phyloP scores from a whole-genome alignment of 2,329 filamentous ascomycete species.

The Trichoderma sp. region DNA sequence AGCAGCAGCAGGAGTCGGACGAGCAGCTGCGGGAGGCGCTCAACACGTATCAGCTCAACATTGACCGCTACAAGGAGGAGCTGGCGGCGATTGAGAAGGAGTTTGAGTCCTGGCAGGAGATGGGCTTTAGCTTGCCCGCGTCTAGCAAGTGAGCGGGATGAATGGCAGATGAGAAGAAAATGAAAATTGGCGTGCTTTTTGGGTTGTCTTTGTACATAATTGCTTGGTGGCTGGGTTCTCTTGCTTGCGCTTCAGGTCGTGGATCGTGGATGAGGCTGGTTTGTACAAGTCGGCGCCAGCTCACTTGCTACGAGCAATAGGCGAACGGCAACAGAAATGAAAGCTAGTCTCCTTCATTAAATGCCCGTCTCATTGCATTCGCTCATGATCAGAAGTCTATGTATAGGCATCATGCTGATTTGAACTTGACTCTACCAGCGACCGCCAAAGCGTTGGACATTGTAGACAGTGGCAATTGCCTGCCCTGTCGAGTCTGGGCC shows the following conservation, averaged over 20 bases:
- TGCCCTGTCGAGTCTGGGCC: no score
- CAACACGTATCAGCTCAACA: conserved; percentile 15
- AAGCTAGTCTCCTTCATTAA: neutral
- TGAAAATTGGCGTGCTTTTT: neutral
- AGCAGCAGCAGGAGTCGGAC: neutral
- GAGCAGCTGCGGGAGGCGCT: conserved; percentile 6
- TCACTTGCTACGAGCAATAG: neutral
- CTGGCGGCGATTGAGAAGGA: conserved; percentile 24
- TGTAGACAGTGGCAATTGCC: no score
- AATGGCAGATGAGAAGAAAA: neutral
- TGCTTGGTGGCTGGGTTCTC: neutral
- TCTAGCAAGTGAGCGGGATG: neutral
- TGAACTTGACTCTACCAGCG: no score
- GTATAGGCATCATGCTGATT: no score
- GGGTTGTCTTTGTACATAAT: conserved; percentile 5
- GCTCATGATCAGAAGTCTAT: no score
- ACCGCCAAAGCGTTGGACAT: no score
- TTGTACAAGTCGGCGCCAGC: neutral
- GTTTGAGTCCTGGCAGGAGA: conserved; percentile 23
- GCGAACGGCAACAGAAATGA: neutral
- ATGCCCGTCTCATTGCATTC: neutral
- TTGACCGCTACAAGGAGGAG: conserved; percentile 23
- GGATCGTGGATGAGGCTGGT: conserved; percentile 2
- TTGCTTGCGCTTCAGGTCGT: conserved; percentile 10
- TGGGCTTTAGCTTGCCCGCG: conserved; percentile 24